Conservation (phyloP, 2,329 filamentous ascomycete genomes). For the Colletotrichum sansevieriae region DNA sequence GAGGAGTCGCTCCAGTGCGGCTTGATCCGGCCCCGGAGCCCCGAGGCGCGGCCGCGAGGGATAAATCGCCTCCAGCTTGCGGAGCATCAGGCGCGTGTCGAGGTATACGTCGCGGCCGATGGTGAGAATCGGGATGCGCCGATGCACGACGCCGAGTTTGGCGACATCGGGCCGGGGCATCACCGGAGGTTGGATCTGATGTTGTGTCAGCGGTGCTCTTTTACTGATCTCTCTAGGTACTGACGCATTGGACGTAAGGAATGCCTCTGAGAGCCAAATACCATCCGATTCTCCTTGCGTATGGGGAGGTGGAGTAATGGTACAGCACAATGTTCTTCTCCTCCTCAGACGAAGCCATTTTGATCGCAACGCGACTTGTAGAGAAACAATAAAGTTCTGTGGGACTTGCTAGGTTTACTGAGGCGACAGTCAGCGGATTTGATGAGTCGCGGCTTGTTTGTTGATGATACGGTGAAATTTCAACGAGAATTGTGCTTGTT, state of each 20-base stretch:
- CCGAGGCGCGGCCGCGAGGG: conserved; percentile 57
- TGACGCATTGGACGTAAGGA: conserved; percentile 75
- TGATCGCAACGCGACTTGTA: neutral
- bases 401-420: neutral
- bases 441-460: no score
- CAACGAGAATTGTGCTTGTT: no score
- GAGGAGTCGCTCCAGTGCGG: conserved; percentile 67
- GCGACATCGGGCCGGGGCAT: conserved; percentile 76
- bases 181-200: conserved; percentile 72
- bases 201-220: conserved; percentile 12
- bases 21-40: conserved; percentile 53
- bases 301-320: conserved; percentile 76
- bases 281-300: conserved; percentile 73
- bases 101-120: conserved; percentile 77
- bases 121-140: conserved; percentile 76
- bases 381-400: neutral
- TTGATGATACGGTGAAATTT: no score
- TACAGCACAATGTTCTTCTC: conserved; percentile 66
- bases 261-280: conserved; percentile 77
- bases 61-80: conserved; percentile 71
- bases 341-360: conserved; percentile 27
- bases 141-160: conserved; percentile 73
- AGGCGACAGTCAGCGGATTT: no score
- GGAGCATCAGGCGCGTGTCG: conserved; percentile 77
- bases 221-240: conserved; percentile 45